A percentile compares a stretch with the other conserved stretches of the same genome.
These are phyloP conservation scores for Aspergillus chevalieri DNA, from an alignment of 2,329 filamentous ascomycete genomes.

Conservation along the genomic window DNA sequence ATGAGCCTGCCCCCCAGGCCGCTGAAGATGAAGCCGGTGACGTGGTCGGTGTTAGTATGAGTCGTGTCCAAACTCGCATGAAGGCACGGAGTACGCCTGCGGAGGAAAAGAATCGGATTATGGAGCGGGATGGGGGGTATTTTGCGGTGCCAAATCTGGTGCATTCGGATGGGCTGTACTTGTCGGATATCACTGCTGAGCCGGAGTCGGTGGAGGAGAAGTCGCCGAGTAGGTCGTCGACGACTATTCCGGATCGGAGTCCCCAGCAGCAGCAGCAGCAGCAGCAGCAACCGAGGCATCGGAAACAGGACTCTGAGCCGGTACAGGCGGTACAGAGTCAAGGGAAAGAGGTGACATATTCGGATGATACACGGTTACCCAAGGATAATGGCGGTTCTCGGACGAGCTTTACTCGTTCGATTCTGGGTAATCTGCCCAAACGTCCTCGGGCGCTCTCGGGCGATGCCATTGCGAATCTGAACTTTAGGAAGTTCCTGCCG, in stretches of 20 bases:
- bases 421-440: constrained; percentile 26
- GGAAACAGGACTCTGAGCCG: not conserved
- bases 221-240: constrained; percentile 8
- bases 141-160: constrained; percentile 38
- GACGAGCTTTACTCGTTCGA: constrained; percentile 28
- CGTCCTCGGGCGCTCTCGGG: constrained; percentile 33
- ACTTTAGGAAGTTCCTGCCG: constrained; percentile 31
- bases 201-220: constrained; percentile 18
- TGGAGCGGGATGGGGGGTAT: constrained; percentile 47
- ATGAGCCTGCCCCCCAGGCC: constrained; percentile 15
- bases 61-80: constrained; percentile 51
- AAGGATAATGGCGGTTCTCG: constrained; percentile 17
- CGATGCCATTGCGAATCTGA: constrained; percentile 20
- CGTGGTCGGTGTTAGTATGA: constrained; percentile 55
- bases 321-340: not conserved
- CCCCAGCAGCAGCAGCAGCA: not conserved
- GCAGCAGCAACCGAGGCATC: not conserved
- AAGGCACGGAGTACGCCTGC: constrained; percentile 53
- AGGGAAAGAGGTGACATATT: not conserved
- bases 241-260: constrained; percentile 6
- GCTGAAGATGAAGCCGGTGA: constrained; percentile 31
- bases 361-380: not conserved
- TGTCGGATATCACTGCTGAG: constrained; percentile 26
- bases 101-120: constrained; percentile 52
- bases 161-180: constrained; percentile 24